Evolutionary conservation across 768 basidiomycete species (phyloP).

Genomic region (Cystofilobasidium ferigula): DNA sequence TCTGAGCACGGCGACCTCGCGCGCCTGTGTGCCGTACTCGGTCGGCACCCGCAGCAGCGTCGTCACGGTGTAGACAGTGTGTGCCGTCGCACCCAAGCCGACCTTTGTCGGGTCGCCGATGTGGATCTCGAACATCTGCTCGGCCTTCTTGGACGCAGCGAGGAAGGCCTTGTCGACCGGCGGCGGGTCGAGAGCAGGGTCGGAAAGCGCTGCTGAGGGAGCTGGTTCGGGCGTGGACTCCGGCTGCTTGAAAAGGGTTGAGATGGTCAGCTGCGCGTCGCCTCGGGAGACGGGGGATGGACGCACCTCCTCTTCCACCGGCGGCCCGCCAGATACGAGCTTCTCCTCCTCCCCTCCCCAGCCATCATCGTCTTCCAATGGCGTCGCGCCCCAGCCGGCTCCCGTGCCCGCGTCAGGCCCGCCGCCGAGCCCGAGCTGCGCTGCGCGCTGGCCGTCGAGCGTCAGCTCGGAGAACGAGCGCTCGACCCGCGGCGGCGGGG

Average conservation of each 20-base stretch:
- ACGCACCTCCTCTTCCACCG: not conserved
- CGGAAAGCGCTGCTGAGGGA: not conserved
- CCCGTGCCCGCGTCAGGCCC: not conserved
- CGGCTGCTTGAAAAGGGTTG: not conserved
- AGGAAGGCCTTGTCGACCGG: slow-evolving; percentile 8
- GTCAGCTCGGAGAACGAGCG: slow-evolving; percentile 16
- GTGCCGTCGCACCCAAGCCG: slow-evolving; percentile 86
- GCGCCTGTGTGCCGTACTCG: slow-evolving; percentile 5
- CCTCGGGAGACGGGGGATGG: not conserved
- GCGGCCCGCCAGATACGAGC: not conserved
- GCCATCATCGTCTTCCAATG: not conserved
- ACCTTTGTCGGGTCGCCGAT: slow-evolving; percentile 97
- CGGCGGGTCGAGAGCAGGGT: not conserved
- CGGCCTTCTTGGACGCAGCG: slow-evolving; percentile 5
- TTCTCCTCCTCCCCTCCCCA: slow-evolving; percentile 6
- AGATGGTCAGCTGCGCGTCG: not conserved
- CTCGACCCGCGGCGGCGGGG: slow-evolving; percentile 4
- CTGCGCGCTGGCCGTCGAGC: not conserved
- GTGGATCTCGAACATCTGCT: slow-evolving; percentile 65
- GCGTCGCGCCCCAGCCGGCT: not conserved
- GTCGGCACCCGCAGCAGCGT: slow-evolving; percentile 52
- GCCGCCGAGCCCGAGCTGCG: not conserved
- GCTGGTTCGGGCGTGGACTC: not conserved
- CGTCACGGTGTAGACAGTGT: slow-evolving; percentile 93
- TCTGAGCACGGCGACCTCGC: slow-evolving; percentile 79